These are phyloP conservation scores for Malus hybrid DNA, from an alignment of 331 rosid species.

Conservation along the genomic window DNA sequence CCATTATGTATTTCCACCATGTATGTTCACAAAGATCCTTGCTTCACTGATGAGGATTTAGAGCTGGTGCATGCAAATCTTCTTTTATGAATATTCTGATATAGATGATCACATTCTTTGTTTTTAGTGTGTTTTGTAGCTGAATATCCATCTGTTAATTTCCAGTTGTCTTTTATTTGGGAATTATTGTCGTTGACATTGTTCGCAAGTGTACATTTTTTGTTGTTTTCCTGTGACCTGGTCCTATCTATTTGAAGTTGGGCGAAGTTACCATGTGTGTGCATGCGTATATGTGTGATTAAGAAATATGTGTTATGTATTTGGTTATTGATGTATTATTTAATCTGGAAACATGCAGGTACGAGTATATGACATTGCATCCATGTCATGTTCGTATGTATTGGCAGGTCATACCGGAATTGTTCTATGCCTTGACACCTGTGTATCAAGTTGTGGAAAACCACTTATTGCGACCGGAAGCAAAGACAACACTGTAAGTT, in stretches of 20 bases:
- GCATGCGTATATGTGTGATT: neutral
- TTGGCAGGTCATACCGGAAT: slow-evolving; percentile 82
- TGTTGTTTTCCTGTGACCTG: neutral
- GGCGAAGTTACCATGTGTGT: neutral
- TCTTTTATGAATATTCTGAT: neutral
- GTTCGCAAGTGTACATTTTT: neutral
- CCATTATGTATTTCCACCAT: neutral
- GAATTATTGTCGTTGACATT: neutral
- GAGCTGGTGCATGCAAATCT: neutral
- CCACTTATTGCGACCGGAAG: slow-evolving; percentile 80
- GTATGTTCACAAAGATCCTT: neutral
- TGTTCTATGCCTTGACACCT: slow-evolving; percentile 81
- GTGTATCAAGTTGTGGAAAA: slow-evolving; percentile 67
- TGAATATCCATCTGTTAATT: neutral
- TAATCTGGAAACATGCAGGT: slow-evolving; percentile 55
- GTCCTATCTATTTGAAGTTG: neutral
- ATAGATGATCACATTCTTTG: neutral
- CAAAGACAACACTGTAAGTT: slow-evolving; percentile 81
- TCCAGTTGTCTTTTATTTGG: neutral
- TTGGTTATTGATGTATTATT: slow-evolving; percentile 3
- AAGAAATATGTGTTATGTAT: neutral
- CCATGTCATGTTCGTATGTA: slow-evolving; percentile 84
- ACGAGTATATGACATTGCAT: slow-evolving; percentile 65
- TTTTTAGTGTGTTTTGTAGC: neutral
- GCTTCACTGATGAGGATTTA: neutral